phyloP scores from a whole-genome alignment of 2,329 filamentous ascomycete genomes.

The Hypoxylon sp. region DNA sequence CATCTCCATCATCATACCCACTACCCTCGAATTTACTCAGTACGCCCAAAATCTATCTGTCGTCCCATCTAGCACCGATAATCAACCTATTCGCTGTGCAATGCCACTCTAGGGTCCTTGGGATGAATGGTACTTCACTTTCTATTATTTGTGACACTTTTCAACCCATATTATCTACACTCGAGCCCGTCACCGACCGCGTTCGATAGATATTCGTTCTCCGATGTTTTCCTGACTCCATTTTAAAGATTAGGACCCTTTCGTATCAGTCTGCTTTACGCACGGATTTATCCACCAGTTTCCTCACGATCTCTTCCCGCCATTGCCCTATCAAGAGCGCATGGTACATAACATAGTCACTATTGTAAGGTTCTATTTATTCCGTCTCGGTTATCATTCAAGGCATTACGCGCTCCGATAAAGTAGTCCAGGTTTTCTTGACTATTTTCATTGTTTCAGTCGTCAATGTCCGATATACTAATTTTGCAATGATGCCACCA shows the following conservation, averaged over 20 bases:
- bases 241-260: neutral
- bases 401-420: constrained; percentile 2
- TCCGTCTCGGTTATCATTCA: neutral
- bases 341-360: constrained; percentile 3
- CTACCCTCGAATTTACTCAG: constrained; percentile 31
- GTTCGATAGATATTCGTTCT: constrained; percentile 15
- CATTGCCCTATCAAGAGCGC: neutral
- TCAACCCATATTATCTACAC: constrained; percentile 23
- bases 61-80: constrained; percentile 40
- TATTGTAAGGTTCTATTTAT: neutral
- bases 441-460: neutral
- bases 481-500: constrained; percentile 11
- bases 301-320: constrained; percentile 12
- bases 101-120: constrained; percentile 40
- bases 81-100: constrained; percentile 39
- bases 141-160: constrained; percentile 38
- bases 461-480: neutral
- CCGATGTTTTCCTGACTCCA: neutral
- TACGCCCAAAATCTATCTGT: constrained; percentile 25
- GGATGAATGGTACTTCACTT: constrained; percentile 40
- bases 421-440: neutral
- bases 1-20: constrained; percentile 23
- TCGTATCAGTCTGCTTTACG: neutral
- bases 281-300: neutral
- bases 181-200: constrained; percentile 24